Percentiles rank a stretch among this genome's conserved stretches.
These are phyloP conservation scores for Eremothecium gossypii DNA, from an alignment of 1,139 yeast species.

Conservation along the genomic window DNA sequence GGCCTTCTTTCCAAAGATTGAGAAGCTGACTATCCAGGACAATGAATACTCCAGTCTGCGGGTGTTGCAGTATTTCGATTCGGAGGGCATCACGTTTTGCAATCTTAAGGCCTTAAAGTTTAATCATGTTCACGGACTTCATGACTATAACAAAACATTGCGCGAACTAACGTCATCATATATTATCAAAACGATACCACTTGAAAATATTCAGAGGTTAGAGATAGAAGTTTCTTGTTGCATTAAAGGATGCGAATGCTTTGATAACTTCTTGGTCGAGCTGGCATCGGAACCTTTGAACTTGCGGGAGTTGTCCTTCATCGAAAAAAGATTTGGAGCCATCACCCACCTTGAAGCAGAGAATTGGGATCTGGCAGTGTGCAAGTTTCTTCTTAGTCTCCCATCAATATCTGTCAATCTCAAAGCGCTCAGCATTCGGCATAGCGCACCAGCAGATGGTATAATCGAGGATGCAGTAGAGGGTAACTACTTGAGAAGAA, in stretches of 20 bases:
- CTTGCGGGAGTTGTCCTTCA: slow-evolving; percentile 37
- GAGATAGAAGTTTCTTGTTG: slow-evolving; percentile 41
- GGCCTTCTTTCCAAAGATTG: slow-evolving; percentile 7
- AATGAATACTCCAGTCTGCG: slow-evolving; percentile 33
- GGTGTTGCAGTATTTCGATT: slow-evolving; percentile 27
- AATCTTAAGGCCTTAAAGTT: slow-evolving; percentile 29
- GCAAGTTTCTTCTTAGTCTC: slow-evolving; percentile 36
- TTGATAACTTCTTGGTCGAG: slow-evolving; percentile 33
- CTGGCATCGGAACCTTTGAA: slow-evolving; percentile 26
- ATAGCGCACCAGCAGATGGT: slow-evolving; percentile 43
- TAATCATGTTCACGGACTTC: slow-evolving; percentile 36
- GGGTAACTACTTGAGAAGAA: slow-evolving; percentile 58
- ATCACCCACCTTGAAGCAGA: slow-evolving; percentile 46
- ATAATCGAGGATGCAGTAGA: slow-evolving; percentile 51
- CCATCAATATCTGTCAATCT: slow-evolving; percentile 30
- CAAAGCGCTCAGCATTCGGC: slow-evolving; percentile 39
- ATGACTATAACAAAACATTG: slow-evolving; percentile 30
- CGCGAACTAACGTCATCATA: slow-evolving; percentile 25
- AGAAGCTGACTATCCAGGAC: slow-evolving; percentile 21
- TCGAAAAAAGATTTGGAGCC: slow-evolving; percentile 36
- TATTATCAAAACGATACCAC: slow-evolving; percentile 27
- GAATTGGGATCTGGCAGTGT: slow-evolving; percentile 44
- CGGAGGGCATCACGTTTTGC: slow-evolving; percentile 11
- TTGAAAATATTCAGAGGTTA: slow-evolving; percentile 26
- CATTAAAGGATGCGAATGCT: slow-evolving; percentile 37